Percentiles rank a stretch among this genome's conserved stretches.
Conservation (phyloP, 495 filamentous ascomycete species). For the Hyaloscypha hepaticicola region DNA sequence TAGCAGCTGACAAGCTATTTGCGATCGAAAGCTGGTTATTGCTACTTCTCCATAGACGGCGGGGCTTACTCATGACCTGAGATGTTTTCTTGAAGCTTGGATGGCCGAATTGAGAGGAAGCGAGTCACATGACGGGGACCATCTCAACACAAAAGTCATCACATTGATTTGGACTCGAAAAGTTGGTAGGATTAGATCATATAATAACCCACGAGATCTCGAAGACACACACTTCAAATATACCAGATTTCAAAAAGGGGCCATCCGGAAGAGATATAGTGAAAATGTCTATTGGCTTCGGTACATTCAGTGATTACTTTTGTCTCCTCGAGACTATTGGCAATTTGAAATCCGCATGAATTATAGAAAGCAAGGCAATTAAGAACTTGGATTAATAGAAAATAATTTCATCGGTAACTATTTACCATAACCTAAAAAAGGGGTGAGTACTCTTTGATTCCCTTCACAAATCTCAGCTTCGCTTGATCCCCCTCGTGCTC, state of each 20-base stretch:
- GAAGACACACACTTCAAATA: too few relatives aligned
- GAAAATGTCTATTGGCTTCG: too few relatives aligned
- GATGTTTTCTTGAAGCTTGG: conserved; percentile 25
- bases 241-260: too few relatives aligned
- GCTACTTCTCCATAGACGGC: background rate
- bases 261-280: too few relatives aligned
- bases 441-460: background rate
- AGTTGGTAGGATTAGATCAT: too few relatives aligned
- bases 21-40: conserved; percentile 6
- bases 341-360: background rate
- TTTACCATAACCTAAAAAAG: background rate
- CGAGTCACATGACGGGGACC: conserved; percentile 23
- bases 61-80: background rate
- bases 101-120: conserved; percentile 2
- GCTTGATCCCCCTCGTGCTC: conserved; percentile 9
- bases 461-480: conserved; percentile 18
- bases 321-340: too few relatives aligned
- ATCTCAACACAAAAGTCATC: too few relatives aligned
- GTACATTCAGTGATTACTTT: too few relatives aligned
- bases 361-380: background rate
- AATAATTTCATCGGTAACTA: background rate
- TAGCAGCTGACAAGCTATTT: conserved; percentile 26
- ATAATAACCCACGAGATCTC: too few relatives aligned
- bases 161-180: too few relatives aligned
- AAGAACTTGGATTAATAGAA: background rate